Evolutionary conservation across 176 grass and related monocot species (phyloP).

Genomic region (Hsuehochloa calcarea): DNA sequence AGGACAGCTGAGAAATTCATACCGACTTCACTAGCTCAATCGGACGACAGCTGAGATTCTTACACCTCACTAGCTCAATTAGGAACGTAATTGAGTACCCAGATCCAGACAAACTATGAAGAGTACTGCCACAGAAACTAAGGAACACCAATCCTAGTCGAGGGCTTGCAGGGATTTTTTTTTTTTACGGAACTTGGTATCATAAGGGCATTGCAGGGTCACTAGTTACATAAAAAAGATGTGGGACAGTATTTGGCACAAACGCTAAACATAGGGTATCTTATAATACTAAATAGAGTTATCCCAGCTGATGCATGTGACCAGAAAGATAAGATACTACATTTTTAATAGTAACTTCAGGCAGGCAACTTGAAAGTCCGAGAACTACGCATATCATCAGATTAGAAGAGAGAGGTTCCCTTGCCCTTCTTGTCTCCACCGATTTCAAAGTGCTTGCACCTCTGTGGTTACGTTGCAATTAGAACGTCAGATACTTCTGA

Average conservation of each 20-base stretch:
- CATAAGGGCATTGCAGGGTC: neutral
- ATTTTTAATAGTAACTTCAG: neutral
- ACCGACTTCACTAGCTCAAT: too few species aligned
- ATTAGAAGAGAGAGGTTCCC: constrained; percentile 58
- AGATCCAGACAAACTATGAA: too few species aligned
- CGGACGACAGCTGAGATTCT: too few species aligned
- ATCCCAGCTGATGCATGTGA: neutral
- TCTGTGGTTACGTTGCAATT: constrained; percentile 15
- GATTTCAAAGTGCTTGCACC: constrained; percentile 68
- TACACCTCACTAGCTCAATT: too few species aligned
- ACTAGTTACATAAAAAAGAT: neutral
- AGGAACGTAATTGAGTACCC: too few species aligned
- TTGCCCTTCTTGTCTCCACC: constrained; percentile 72
- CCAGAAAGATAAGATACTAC: neutral
- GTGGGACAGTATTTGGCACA: neutral
- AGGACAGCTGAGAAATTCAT: too few species aligned
- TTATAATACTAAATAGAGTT: neutral
- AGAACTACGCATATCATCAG: neutral
- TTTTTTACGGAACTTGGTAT: neutral
- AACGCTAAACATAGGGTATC: neutral
- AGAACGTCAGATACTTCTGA: neutral
- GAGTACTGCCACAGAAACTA: too few species aligned
- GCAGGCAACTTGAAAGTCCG: neutral
- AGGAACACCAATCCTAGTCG: neutral
- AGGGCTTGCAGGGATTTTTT: neutral